Conservation (phyloP, 2,329 filamentous ascomycete species). For the Blumeria graminis region DNA sequence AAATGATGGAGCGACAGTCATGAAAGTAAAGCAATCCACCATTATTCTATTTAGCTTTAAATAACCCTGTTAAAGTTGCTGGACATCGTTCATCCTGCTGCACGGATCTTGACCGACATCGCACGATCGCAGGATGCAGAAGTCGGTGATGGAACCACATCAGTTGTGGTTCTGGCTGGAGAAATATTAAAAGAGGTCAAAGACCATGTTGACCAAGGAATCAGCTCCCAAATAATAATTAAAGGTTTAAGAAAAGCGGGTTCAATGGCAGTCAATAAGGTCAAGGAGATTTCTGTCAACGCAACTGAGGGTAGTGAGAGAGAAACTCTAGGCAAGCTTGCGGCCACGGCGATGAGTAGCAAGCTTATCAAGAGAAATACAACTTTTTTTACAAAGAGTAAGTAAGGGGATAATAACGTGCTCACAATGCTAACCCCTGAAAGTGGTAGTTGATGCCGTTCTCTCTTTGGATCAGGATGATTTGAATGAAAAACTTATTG, state of each 20-base stretch:
- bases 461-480: slow-evolving; percentile 89
- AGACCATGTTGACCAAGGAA: slow-evolving; percentile 86
- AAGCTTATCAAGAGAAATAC: slow-evolving; percentile 97
- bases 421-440: slow-evolving; percentile 11
- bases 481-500: slow-evolving; percentile 92
- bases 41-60: neutral
- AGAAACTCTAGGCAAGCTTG: slow-evolving; percentile 73
- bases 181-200: slow-evolving; percentile 94
- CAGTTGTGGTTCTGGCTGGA: slow-evolving; percentile 88
- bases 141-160: slow-evolving; percentile 94
- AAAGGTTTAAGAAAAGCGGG: slow-evolving; percentile 81
- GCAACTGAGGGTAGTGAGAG: slow-evolving; percentile 62
- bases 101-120: slow-evolving; percentile 92
- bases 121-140: slow-evolving; percentile 97
- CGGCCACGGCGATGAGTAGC: slow-evolving; percentile 94
- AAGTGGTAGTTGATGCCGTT: slow-evolving; percentile 95
- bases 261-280: slow-evolving; percentile 86
- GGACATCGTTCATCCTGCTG: slow-evolving; percentile 94
- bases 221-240: slow-evolving; percentile 93
- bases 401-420: slow-evolving; percentile 12
- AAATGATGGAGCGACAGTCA: slow-evolving; percentile 95
- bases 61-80: slow-evolving; percentile 37
- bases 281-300: slow-evolving; percentile 87
- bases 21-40: slow-evolving; percentile 46
- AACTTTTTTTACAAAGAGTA: slow-evolving; percentile 92